Evolutionary conservation across 768 basidiomycete genomes (phyloP).

Genomic region (Naganishia onofrii): DNA sequence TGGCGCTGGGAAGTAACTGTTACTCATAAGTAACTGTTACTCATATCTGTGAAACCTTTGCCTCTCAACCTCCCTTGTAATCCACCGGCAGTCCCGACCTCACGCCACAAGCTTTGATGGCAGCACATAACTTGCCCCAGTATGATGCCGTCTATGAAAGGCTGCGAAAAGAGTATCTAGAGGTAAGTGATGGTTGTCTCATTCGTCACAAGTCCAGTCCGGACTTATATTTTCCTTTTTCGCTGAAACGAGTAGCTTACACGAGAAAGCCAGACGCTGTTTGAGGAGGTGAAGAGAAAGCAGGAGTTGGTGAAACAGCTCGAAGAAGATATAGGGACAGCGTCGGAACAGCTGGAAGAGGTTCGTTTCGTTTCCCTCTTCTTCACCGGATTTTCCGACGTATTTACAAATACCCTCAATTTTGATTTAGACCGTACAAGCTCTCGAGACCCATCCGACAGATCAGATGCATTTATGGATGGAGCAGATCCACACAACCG

Average conservation of each 20-base stretch:
- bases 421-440: slow-evolving; percentile 21
- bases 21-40: not conserved
- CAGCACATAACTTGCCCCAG: slow-evolving; percentile 44
- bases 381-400: not conserved
- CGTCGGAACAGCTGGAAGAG: slow-evolving; percentile 38
- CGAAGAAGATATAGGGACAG: slow-evolving; percentile 25
- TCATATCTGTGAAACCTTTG: not conserved
- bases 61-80: not conserved
- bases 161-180: slow-evolving; percentile 43
- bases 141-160: slow-evolving; percentile 46
- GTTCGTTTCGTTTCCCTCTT: slow-evolving; percentile 34
- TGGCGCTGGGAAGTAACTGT: no score
- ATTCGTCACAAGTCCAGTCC: slow-evolving; percentile 6
- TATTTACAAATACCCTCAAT: not conserved
- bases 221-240: not conserved
- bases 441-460: slow-evolving; percentile 18
- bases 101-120: slow-evolving; percentile 42
- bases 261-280: slow-evolving; percentile 17
- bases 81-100: slow-evolving; percentile 39
- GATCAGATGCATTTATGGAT: slow-evolving; percentile 21
- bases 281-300: slow-evolving; percentile 25
- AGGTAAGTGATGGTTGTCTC: slow-evolving; percentile 24
- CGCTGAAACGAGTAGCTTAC: not conserved
- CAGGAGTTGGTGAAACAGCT: slow-evolving; percentile 24
- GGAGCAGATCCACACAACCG: slow-evolving; percentile 20